phyloP scores from a whole-genome alignment of 306 rosid genomes.

The Cucumis cinereus region DNA sequence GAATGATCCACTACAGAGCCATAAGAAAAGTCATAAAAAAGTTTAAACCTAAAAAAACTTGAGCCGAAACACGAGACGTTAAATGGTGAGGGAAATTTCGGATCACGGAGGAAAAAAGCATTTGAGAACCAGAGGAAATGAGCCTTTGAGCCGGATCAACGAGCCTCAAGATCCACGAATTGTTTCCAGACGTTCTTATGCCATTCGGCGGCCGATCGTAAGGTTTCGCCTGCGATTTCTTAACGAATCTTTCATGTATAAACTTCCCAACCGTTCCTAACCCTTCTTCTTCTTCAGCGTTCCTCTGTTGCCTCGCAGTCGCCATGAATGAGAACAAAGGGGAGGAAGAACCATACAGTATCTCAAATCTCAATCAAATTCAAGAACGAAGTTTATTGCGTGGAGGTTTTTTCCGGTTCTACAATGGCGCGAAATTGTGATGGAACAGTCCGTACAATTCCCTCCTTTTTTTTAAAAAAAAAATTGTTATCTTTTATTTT shows the following conservation, averaged over 20 bases:
- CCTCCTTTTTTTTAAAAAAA: no score
- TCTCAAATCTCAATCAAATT: background rate
- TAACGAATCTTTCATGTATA: background rate
- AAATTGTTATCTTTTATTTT: no score
- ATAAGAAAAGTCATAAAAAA: background rate
- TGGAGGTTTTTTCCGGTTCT: background rate
- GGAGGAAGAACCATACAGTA: background rate
- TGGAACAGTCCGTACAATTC: background rate
- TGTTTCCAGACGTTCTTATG: slow-evolving; percentile 30
- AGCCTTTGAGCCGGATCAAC: slow-evolving; percentile 83
- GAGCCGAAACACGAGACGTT: slow-evolving; percentile 8
- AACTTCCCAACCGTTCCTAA: background rate
- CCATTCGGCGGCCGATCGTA: slow-evolving; percentile 54
- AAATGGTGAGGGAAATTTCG: slow-evolving; percentile 46
- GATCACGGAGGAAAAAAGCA: slow-evolving; percentile 57
- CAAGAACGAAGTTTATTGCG: background rate
- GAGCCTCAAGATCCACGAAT: slow-evolving; percentile 69
- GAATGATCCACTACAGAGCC: background rate
- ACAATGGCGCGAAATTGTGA: background rate
- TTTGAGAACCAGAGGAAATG: slow-evolving; percentile 45
- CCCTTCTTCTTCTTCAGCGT: background rate
- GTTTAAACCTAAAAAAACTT: background rate
- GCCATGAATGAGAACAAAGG: background rate
- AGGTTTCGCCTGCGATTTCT: background rate
- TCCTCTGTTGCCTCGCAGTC: background rate